Base-by-base conservation (phyloP, 2,329 filamentous ascomycete genomes). In the Annulohypoxylon truncatum region DNA sequence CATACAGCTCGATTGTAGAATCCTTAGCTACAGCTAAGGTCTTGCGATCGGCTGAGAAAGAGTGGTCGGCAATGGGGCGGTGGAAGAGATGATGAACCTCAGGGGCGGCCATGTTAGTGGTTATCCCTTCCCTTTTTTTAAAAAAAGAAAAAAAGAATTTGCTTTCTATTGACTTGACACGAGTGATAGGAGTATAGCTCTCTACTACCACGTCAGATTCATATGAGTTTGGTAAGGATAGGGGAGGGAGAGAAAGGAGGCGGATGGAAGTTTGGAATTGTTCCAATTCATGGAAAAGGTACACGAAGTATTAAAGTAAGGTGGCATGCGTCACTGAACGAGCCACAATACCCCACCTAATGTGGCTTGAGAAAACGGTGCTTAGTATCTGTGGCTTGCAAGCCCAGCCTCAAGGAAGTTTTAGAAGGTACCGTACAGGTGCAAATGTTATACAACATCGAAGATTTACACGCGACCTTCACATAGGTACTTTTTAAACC, bases 11-110 rank as follows among this genome's bases (percentile, higher is more conserved):
- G 75, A 99, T 91, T 72, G 89, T 88, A 77, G 91, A 94, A 78
- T 98, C 95, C 75, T 93, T 92, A 69, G 95, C 92, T 62, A 99
- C 94, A 62, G 96, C 96, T 62, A 99, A 87, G 26, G 91, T 94
- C 79, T 90, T 84, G 78, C 90, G 92, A 82, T 99, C 96, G 68
- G 93, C 90, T 71, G 94, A 97, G 88, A 99, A 99, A 62, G 95
- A 97, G 82, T 99, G 96, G 84, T 99, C 96, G 72, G 93, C 93
- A 77, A 99, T 97, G 67, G 95, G 94, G 74, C 91, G 89, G 83
- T 98, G 94, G 84, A 99, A 99, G 72, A 99, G 91, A 77, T 98
- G 94, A 82, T 98, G 93, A 64, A 97, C 92, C 85, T 98, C 93
- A 71, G 94, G 93, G 65, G 90, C 80, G 59, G 92, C 85, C 95